Conservation (phyloP, 805 yeast species). For the Saccharomycopsis lassenensis region DNA sequence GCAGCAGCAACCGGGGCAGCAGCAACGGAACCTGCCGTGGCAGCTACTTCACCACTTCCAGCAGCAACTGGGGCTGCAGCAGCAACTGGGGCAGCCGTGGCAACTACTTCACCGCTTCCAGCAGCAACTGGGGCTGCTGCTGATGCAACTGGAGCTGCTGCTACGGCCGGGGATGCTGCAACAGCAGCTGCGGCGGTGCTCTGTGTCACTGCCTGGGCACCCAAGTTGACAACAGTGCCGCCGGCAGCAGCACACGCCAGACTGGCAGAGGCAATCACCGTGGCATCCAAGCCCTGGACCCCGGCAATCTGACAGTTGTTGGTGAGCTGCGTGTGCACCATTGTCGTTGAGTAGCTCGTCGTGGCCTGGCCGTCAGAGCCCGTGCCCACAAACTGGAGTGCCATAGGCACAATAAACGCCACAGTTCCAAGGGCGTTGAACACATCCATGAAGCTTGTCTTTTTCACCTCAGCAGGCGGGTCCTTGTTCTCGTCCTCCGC, state of each 20-base stretch:
- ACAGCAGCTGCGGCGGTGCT: no score
- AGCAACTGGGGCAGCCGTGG: no score
- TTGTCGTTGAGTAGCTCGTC: constrained; percentile 4
- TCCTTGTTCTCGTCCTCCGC: constrained; percentile 1
- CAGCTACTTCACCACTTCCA: no score
- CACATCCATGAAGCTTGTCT: neutral
- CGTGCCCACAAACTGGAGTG: constrained; percentile 3
- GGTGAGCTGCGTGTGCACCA: constrained; percentile 5
- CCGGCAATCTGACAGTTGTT: constrained; percentile 8
- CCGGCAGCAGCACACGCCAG: constrained; percentile 10
- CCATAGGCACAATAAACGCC: constrained; percentile 13
- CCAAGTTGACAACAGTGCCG: constrained; percentile 6
- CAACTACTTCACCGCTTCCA: no score
- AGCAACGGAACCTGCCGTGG: no score
- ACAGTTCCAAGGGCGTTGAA: neutral
- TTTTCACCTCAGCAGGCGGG: constrained; percentile 1
- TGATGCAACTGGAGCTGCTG: no score
- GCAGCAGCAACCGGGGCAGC: no score
- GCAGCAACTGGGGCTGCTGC: no score
- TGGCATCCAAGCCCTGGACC: constrained; percentile 1
- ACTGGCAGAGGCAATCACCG: constrained; percentile 7
- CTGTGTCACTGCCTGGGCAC: no score
- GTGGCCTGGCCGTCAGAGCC: constrained; percentile 1
- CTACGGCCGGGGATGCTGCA: no score
- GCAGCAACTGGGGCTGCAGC: no score